phyloP scores from a whole-genome alignment of 768 basidiomycete species.

The Chalciporus pseudorubinellus region DNA sequence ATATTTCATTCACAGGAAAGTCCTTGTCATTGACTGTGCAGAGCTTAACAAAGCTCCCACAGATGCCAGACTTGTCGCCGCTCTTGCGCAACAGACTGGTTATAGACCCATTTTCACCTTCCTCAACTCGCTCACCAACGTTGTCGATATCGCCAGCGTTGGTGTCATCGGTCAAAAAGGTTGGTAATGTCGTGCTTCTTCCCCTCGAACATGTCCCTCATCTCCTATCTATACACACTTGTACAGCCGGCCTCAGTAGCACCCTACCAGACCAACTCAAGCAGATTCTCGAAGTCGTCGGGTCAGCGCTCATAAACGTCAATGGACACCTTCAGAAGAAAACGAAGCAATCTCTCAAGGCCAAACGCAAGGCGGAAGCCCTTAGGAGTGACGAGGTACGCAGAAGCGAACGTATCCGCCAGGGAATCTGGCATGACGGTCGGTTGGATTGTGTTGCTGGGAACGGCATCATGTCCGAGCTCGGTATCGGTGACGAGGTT shows the following conservation, averaged over 20 bases:
- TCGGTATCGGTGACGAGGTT: slow-evolving; percentile 78
- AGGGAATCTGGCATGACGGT: slow-evolving; percentile 84
- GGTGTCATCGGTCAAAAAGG: slow-evolving; percentile 97
- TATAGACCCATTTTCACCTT: slow-evolving; percentile 89
- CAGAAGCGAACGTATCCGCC: slow-evolving; percentile 46
- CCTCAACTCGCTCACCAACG: slow-evolving; percentile 71
- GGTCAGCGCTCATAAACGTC: slow-evolving; percentile 65
- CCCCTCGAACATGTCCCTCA: not conserved
- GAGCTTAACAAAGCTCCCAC: slow-evolving; percentile 66
- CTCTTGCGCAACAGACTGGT: slow-evolving; percentile 79
- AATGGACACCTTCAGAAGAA: slow-evolving; percentile 46
- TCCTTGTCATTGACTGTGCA: slow-evolving; percentile 81
- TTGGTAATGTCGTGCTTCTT: slow-evolving; percentile 26
- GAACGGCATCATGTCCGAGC: slow-evolving; percentile 81
- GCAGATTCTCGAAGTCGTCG: slow-evolving; percentile 78
- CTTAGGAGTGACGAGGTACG: slow-evolving; percentile 37
- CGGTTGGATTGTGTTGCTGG: slow-evolving; percentile 83
- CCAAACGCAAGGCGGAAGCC: slow-evolving; percentile 37
- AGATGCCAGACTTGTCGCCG: slow-evolving; percentile 64
- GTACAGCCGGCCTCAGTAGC: slow-evolving; percentile 74
- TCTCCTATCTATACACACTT: not conserved
- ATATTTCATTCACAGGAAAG: slow-evolving; percentile 44
- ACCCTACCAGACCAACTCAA: slow-evolving; percentile 81
- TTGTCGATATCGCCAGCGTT: slow-evolving; percentile 89
- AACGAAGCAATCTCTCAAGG: slow-evolving; percentile 39